A percentile compares a stretch with the other conserved stretches of the same genome.
Conservation (phyloP, 2,329 filamentous ascomycete species). For the Pseudomassariella vexata region DNA sequence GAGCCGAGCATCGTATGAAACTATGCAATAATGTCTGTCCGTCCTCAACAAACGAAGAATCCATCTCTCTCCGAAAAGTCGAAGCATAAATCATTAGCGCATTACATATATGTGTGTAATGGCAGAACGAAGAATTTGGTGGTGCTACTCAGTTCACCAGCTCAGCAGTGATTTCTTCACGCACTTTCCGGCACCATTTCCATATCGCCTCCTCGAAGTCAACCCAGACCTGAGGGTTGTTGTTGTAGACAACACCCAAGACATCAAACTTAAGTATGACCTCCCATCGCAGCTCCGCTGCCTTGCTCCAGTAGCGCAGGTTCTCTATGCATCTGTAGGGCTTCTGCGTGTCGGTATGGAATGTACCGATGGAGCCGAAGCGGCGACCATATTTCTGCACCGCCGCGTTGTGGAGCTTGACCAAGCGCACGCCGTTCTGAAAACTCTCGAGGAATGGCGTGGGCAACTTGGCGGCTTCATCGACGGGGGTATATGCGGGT, state of each 20-base stretch:
- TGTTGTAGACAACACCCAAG: constrained; percentile 77
- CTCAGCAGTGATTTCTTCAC: constrained; percentile 77
- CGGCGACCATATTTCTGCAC: constrained; percentile 79
- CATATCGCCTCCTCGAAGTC: constrained; percentile 79
- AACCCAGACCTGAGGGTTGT: constrained; percentile 63
- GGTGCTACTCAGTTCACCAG: too few species aligned
- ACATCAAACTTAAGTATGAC: constrained; percentile 77
- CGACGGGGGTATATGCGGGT: constrained; percentile 61
- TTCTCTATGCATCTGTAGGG: constrained; percentile 94
- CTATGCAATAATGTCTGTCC: too few species aligned
- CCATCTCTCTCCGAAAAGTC: too few species aligned
- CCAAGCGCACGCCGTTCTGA: constrained; percentile 73
- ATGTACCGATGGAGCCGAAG: constrained; percentile 84
- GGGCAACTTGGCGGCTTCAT: constrained; percentile 44
- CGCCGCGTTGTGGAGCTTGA: constrained; percentile 83
- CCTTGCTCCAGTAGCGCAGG: constrained; percentile 92
- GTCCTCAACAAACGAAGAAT: too few species aligned
- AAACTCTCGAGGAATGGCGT: constrained; percentile 70
- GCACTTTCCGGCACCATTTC: constrained; percentile 75
- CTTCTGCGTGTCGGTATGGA: constrained; percentile 89
- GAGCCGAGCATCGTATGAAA: too few species aligned
- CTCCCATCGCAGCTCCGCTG: constrained; percentile 91
- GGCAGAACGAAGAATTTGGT: too few species aligned
- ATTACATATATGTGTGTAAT: too few species aligned
- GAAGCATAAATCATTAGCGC: too few species aligned